These are phyloP conservation scores for Botryosphaeria dothidea DNA, from an alignment of 2,329 filamentous ascomycete species.

Conservation along the genomic window DNA sequence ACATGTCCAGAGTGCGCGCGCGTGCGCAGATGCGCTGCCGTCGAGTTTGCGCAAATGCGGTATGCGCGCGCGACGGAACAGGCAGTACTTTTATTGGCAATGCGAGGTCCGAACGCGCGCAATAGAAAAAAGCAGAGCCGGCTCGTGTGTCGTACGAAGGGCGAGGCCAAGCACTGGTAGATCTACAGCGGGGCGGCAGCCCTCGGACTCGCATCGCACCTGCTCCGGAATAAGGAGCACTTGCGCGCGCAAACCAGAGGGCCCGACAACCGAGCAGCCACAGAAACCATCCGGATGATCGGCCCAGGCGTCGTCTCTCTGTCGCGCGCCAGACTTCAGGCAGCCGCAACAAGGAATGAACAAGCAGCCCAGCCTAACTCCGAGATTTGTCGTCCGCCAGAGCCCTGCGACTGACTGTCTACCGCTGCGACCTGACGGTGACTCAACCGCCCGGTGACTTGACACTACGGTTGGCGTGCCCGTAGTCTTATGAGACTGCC, in stretches of 20 bases:
- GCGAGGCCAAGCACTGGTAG: background rate
- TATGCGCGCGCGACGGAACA: background rate
- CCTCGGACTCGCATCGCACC: conserved; percentile 6
- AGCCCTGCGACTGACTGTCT: too few relatives aligned
- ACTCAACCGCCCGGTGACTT: background rate
- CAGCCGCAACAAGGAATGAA: background rate
- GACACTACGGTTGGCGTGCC: background rate
- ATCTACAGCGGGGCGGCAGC: conserved; percentile 15
- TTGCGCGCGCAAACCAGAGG: background rate
- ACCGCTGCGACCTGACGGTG: too few relatives aligned
- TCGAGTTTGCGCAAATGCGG: background rate
- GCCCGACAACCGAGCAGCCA: background rate
- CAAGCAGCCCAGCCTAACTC: background rate
- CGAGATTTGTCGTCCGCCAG: conserved; percentile 3
- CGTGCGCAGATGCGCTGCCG: background rate
- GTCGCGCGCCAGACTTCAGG: background rate
- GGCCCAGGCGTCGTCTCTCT: background rate
- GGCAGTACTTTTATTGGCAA: conserved; percentile 10
- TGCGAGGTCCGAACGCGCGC: conserved; percentile 11
- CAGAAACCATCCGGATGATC: background rate
- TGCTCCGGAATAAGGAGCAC: background rate
- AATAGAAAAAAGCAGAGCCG: background rate
- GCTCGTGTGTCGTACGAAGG: background rate
- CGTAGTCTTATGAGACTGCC: background rate
- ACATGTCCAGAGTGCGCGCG: background rate